Base-by-base conservation (phyloP, 1,284 basidiomycete species). In the Pseudozyma sp. region DNA sequence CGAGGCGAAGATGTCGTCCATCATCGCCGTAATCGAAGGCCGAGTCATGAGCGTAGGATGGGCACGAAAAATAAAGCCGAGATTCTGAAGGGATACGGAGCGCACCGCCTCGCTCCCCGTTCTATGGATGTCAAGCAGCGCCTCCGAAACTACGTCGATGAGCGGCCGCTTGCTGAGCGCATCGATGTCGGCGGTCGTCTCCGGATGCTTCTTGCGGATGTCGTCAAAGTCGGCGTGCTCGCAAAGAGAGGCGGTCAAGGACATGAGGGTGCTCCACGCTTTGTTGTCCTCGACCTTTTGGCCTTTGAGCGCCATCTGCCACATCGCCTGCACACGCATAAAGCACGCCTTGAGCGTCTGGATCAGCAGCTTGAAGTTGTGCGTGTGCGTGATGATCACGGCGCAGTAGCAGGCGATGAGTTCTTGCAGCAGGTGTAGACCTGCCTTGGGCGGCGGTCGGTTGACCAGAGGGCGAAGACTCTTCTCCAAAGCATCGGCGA, bases 401-500 rank as follows among this genome's bases (percentile, higher is more conserved):
- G 89, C 88, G 82, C 94, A 96, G 86, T 95, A 91, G 78, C 95
- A 97, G 0, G 92, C 92, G 11, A 99, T 91, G 8, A 90, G 90
- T 85, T 97, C 94, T 85, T 95, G 93, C 37, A 83, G 66, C 17
- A 78, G 44, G 3, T 68, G 58, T 13, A 55, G 56, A 11, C 77
- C 77, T 1, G 77, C 75, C 24, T 55, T 71, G 29, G 60, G 60
- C 37, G 70, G 69, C 9, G 81, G 91, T 90, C 96, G 93, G 0
- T 91, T 92, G 77, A 96, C 89, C 13, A 97, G 86, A 7, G 90
- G 88, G 10, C 88, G 84, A 64, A 97, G 92, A 16, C 97, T 87
- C 50, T 93, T 92, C 53, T 92, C 89, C 1, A 93, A 93, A 80
- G 97, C 94, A 16, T 79, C 76, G 62, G 91, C 94, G 54, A 84